phyloP scores from a whole-genome alignment of 208 protist genomes.

The Crithidia bombi region DNA sequence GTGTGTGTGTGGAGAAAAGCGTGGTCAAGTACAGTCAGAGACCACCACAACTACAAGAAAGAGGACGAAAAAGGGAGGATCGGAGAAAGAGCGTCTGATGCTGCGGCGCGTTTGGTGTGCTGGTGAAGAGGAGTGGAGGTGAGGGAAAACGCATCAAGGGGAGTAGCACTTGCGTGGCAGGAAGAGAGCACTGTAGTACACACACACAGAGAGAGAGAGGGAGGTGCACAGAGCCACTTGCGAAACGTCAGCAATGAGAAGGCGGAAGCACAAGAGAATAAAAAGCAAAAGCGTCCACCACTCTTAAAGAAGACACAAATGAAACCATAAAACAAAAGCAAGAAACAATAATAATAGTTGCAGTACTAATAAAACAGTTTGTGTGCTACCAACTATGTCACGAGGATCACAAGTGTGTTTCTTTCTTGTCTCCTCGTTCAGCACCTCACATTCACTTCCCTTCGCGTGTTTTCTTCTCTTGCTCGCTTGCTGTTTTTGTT shows the following conservation, averaged over 20 bases:
- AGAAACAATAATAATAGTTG: slow-evolving; percentile 5
- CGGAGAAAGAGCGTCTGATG: neutral
- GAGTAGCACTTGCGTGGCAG: neutral
- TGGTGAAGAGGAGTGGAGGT: slow-evolving; percentile 5
- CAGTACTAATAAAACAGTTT: slow-evolving; percentile 7
- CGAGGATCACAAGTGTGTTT: no score
- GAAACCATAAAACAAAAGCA: slow-evolving; percentile 4
- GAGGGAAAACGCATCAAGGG: neutral
- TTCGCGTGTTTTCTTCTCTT: neutral
- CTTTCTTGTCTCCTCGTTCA: neutral
- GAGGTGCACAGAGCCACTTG: neutral
- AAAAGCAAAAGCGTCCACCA: no score
- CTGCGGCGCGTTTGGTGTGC: slow-evolving; percentile 4
- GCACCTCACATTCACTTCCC: no score
- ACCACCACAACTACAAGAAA: slow-evolving; percentile 4
- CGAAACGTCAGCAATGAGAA: neutral
- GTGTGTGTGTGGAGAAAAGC: no score
- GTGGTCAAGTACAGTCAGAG: slow-evolving; percentile 16
- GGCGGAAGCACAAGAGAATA: slow-evolving; percentile 1
- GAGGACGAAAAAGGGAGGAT: neutral
- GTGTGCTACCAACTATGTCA: no score
- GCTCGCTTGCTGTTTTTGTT: neutral
- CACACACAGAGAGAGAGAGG: neutral
- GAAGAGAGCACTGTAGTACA: neutral
- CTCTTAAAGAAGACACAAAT: slow-evolving; percentile 1